Percentiles rank a stretch among this genome's conserved stretches.
Evolutionary conservation across 805 yeast genomes (phyloP).

Genomic region (Kodamaea lidongshanica): DNA sequence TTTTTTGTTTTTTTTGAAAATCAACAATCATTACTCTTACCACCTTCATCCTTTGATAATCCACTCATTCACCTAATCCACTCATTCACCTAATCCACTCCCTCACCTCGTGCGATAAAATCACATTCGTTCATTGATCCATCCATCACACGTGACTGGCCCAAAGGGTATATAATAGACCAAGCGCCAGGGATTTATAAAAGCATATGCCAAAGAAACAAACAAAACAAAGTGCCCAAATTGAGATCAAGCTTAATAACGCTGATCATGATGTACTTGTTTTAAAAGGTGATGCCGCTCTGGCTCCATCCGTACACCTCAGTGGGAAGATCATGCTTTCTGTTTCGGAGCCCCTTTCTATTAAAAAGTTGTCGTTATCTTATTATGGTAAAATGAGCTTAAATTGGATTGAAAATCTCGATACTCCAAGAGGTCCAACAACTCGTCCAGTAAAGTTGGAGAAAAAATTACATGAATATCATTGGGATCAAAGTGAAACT

Average conservation of each 20-base stretch:
- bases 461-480: conserved; percentile 64
- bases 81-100: too few species aligned
- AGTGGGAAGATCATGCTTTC: conserved; percentile 75
- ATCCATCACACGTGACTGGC: too few species aligned
- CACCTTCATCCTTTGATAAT: too few species aligned
- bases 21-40: too few species aligned
- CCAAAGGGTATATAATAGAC: not conserved
- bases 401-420: conserved; percentile 54
- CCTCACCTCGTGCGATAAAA: too few species aligned
- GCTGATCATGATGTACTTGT: conserved; percentile 74
- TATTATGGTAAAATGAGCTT: conserved; percentile 63
- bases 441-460: conserved; percentile 49
- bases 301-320: conserved; percentile 70
- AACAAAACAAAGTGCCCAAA: conserved; percentile 27
- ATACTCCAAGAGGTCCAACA: conserved; percentile 41
- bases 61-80: too few species aligned
- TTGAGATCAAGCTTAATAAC: conserved; percentile 54
- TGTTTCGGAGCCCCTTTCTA: conserved; percentile 64
- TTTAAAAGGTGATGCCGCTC: conserved; percentile 69
- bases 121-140: too few species aligned
- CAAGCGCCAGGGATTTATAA: not conserved
- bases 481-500: conserved; percentile 67
- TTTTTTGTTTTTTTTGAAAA: too few species aligned
- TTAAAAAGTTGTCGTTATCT: conserved; percentile 59
- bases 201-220: conserved; percentile 17